Conservation (phyloP, 345 rosid species). For the Aquilaria malaccensis region DNA sequence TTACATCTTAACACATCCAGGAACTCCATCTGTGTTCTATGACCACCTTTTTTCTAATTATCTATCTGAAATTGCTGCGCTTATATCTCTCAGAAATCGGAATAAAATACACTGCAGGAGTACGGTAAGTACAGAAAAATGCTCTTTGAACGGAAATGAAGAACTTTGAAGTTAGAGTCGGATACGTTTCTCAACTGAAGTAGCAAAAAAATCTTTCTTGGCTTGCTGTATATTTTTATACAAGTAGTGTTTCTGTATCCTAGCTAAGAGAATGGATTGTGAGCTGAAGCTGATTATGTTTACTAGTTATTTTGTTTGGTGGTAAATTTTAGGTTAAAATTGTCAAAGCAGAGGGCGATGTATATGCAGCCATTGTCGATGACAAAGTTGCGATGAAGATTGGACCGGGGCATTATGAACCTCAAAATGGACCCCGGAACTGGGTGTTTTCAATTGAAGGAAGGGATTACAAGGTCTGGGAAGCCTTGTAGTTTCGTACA, state of each 20-base stretch:
- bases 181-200: too few relatives aligned
- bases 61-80: slow-evolving; percentile 59
- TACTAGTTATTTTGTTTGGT: slow-evolving; percentile 2
- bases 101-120: slow-evolving; percentile 83
- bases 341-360: slow-evolving; percentile 69
- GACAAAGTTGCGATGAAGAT: slow-evolving; percentile 81
- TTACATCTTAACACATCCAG: slow-evolving; percentile 92
- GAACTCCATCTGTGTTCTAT: slow-evolving; percentile 89
- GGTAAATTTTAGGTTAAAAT: slow-evolving; percentile 48
- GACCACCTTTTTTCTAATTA: slow-evolving; percentile 76
- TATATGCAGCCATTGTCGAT: slow-evolving; percentile 77
- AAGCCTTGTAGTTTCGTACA: slow-evolving; percentile 37
- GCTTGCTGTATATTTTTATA: background rate
- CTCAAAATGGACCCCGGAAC: slow-evolving; percentile 37
- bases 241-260: too few relatives aligned
- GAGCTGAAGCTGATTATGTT: too few relatives aligned
- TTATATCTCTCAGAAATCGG: slow-evolving; percentile 65
- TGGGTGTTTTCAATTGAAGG: slow-evolving; percentile 75
- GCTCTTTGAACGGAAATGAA: background rate
- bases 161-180: background rate
- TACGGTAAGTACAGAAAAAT: slow-evolving; percentile 33
- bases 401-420: slow-evolving; percentile 88
- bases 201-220: background rate
- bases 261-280: background rate
- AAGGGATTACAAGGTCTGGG: slow-evolving; percentile 89